These are phyloP conservation scores for Arachnopeziza araneosa DNA, from an alignment of 2,329 filamentous ascomycete species.

Conservation along the genomic window DNA sequence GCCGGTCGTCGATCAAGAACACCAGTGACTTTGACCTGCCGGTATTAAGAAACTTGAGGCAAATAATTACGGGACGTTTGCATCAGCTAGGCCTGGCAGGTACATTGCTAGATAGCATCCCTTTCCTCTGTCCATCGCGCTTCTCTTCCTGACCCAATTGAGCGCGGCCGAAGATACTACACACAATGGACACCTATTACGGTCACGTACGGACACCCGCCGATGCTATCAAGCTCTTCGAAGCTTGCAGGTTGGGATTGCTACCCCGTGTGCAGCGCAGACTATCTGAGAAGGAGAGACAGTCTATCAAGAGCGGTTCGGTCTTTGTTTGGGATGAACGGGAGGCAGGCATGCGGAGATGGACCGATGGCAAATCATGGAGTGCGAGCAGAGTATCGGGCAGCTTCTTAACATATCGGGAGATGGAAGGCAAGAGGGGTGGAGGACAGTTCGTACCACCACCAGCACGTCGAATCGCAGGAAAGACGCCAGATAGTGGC, in stretches of 20 bases:
- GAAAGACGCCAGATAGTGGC: slow-evolving; percentile 78
- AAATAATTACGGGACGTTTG: not conserved
- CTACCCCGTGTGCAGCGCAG: slow-evolving; percentile 88
- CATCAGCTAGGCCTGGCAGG: not conserved
- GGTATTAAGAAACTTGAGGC: not conserved
- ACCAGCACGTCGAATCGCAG: slow-evolving; percentile 49
- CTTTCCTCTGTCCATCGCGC: not conserved
- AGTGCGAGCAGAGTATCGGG: slow-evolving; percentile 95
- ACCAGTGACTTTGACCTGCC: not conserved
- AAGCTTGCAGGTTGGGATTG: slow-evolving; percentile 85
- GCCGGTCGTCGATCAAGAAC: slow-evolving; percentile 9
- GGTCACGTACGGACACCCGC: slow-evolving; percentile 92
- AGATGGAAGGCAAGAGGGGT: slow-evolving; percentile 98
- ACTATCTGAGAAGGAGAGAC: slow-evolving; percentile 96
- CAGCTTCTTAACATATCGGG: slow-evolving; percentile 93
- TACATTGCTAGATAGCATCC: not conserved
- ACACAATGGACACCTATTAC: slow-evolving; percentile 87
- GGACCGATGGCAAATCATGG: slow-evolving; percentile 99
- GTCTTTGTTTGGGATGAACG: slow-evolving; percentile 99
- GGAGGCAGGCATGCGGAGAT: slow-evolving; percentile 95
- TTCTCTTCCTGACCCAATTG: not conserved
- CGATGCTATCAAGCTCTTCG: slow-evolving; percentile 97
- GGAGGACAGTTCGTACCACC: slow-evolving; percentile 62
- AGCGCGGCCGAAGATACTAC: not conserved
- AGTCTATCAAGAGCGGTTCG: slow-evolving; percentile 91